Base-by-base conservation (phyloP, 2,329 filamentous ascomycete genomes). In the Thyridium curvatum region DNA sequence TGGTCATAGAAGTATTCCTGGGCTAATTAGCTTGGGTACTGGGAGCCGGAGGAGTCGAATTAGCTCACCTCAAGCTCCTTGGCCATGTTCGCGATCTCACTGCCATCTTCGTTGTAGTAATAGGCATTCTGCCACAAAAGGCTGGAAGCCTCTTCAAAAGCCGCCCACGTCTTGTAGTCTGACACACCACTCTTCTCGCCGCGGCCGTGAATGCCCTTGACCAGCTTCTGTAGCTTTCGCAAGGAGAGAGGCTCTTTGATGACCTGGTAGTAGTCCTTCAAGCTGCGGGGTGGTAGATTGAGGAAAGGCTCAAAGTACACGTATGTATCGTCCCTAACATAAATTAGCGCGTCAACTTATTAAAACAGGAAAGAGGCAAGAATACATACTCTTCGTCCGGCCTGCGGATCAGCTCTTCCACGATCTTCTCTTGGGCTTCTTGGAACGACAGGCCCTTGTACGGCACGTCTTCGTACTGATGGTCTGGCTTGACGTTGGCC, bases 81-180 rank as follows among this genome's bases (percentile, higher is more conserved):
- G 1, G 88, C 87, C 44, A 93, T 69, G 16, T 77, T 70, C 46
- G 82, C 87, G 37, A 95, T 90, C 13, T 88, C 84, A 53, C 90
- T 95, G 4, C 84, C 86, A 54, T 95, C 89, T 59, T 95, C 87
- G 49, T 96, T 96, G 68, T 91, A 96, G 42, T 83, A 83, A 52
- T 81, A 84, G 0, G 89, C 88, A 59, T 96, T 96, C 35, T 74
- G 75, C 90, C 90, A 96, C 32, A 96, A 80, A 38, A 86, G 72
- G 51, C 81, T 85, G 12, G 86, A 73, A 52, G 86, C 85, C 39
- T 89, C 81, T 56, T 88, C 87, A 48, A 95, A 87, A 1, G 80
- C 74, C 41, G 80, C 74, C 90, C 90, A 96, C 37, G 69, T 84
- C 58, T 87, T 90, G 61, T 89, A 87, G 35, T 88, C 80, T 35